Conservation (phyloP, 495 filamentous ascomycete species). For the Rostrohypoxylon terebratum region DNA sequence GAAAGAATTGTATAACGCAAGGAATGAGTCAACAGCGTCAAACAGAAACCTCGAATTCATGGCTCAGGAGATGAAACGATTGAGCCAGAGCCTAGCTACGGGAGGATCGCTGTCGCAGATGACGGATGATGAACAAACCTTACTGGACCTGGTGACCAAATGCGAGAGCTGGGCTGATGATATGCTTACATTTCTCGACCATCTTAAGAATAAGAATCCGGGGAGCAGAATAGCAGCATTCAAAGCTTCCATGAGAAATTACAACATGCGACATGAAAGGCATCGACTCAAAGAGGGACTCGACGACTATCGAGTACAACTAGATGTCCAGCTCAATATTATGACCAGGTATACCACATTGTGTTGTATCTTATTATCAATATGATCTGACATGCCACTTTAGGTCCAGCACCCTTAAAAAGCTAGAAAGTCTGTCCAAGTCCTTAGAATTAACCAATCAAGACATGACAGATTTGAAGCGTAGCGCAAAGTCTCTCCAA, state of each 20-base stretch:
- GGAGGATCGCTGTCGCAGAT: neutral
- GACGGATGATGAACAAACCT: conserved; percentile 42
- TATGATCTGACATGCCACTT: neutral
- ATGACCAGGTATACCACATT: conserved; percentile 26
- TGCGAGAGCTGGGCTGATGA: conserved; percentile 34
- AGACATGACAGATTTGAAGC: neutral
- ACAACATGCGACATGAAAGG: conserved; percentile 28
- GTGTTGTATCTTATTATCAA: neutral
- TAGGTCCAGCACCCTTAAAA: conserved; percentile 7
- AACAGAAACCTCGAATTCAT: conserved; percentile 40
- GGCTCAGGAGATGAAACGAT: conserved; percentile 25
- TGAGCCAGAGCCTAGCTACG: conserved; percentile 8
- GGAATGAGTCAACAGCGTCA: conserved; percentile 39
- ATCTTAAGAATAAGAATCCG: conserved; percentile 35
- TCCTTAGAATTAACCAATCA: neutral
- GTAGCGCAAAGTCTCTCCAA: neutral
- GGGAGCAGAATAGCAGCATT: conserved; percentile 33
- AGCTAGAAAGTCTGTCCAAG: neutral
- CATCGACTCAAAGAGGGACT: conserved; percentile 37
- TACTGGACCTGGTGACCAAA: conserved; percentile 38
- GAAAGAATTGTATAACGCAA: conserved; percentile 47
- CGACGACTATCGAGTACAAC: conserved; percentile 23
- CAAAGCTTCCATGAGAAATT: conserved; percentile 32
- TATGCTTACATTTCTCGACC: conserved; percentile 38
- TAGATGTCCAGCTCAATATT: conserved; percentile 25